Conservation (phyloP, 805 yeast species). For the Candida montana region DNA sequence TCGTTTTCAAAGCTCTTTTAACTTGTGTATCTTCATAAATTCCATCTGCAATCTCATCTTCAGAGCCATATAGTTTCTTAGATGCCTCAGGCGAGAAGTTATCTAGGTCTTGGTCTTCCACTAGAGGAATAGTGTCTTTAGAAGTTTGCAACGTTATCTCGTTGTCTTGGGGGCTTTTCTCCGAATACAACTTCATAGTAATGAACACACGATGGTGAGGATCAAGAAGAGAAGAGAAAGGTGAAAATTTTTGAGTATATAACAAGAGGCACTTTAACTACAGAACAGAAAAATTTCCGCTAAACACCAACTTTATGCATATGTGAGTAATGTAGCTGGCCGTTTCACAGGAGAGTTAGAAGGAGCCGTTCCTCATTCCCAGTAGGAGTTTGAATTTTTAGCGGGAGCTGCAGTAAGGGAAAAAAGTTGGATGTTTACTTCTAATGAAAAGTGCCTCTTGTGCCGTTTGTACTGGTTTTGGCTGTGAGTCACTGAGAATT, state of each 20-base stretch:
- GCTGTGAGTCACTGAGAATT: no score
- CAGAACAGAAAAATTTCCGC: background rate
- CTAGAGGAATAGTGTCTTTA: background rate
- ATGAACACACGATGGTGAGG: background rate
- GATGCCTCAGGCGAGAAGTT: background rate
- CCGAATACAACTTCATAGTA: background rate
- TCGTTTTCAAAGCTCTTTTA: constrained; percentile 53
- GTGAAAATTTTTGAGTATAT: background rate
- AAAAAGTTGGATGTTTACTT: no score
- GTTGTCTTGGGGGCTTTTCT: background rate
- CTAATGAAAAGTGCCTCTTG: no score
- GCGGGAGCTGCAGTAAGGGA: no score
- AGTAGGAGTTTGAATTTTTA: no score
- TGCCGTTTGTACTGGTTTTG: no score
- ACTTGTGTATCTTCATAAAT: constrained; percentile 29
- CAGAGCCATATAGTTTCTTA: no score
- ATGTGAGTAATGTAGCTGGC: no score
- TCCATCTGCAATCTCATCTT: background rate
- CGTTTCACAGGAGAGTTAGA: no score
- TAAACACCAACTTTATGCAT: no score
- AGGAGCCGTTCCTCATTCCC: no score
- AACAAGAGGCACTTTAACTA: background rate
- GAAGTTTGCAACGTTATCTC: background rate
- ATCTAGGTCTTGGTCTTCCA: background rate
- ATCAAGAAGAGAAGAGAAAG: background rate